A percentile compares a stretch with the other conserved stretches of the same genome.
Conservation (phyloP, 2,329 filamentous ascomycete species). For the Huntiella decipiens region DNA sequence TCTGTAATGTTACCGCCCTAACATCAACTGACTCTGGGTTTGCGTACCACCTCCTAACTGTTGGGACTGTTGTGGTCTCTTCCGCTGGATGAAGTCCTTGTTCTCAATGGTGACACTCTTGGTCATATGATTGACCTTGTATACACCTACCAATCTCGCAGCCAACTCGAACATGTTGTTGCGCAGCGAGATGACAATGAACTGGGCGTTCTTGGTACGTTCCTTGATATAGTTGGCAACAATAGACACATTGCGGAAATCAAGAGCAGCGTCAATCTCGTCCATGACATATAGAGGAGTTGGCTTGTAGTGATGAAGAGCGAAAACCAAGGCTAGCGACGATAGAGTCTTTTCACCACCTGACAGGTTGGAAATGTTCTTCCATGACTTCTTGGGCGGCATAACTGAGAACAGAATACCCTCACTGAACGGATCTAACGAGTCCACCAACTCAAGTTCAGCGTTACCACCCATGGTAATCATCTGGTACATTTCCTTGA, state of each 20-base stretch:
- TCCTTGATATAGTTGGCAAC: conserved; percentile 99
- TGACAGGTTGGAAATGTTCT: conserved; percentile 90
- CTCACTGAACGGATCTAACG: conserved; percentile 87
- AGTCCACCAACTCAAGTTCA: conserved; percentile 91
- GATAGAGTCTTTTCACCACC: conserved; percentile 96
- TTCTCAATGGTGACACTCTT: conserved; percentile 85
- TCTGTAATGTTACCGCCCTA: not conserved
- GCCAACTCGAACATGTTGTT: conserved; percentile 99
- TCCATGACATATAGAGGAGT: conserved; percentile 99
- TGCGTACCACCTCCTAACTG: not conserved
- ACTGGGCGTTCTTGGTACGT: conserved; percentile 95
- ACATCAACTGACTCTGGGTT: conserved; percentile 3
- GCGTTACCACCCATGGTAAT: conserved; percentile 99
- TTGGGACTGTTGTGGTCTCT: conserved; percentile 17
- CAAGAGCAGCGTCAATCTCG: conserved; percentile 93
- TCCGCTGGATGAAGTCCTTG: conserved; percentile 45
- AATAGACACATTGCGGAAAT: conserved; percentile 96
- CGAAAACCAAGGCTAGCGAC: conserved; percentile 89
- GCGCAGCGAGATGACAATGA: conserved; percentile 90
- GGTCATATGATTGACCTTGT: conserved; percentile 99
- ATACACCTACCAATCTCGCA: conserved; percentile 85
- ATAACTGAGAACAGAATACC: conserved; percentile 95
- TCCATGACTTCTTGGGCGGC: conserved; percentile 99
- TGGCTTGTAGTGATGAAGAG: conserved; percentile 91
- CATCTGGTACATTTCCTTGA: conserved; percentile 99